phyloP scores from a whole-genome alignment of 129 eudicot genomes.

The Heracleum sosnowskyi region DNA sequence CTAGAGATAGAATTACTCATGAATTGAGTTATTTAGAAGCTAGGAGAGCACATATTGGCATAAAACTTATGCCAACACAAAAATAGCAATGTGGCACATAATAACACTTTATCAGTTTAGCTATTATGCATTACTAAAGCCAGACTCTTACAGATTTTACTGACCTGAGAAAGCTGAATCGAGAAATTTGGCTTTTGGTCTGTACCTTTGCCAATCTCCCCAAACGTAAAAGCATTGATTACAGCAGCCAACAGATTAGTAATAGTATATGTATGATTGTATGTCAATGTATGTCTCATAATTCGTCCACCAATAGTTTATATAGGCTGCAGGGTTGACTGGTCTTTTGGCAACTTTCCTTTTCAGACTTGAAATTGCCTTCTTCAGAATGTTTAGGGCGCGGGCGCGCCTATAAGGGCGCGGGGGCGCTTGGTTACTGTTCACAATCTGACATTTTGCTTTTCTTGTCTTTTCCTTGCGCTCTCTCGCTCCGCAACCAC shows the following conservation, averaged over 20 bases:
- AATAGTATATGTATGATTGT: no score
- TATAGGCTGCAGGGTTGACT: no score
- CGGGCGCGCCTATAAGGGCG: no score
- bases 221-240: slow-evolving; percentile 71
- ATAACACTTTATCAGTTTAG: neutral
- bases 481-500: no score
- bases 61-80: neutral
- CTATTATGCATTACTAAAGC: neutral
- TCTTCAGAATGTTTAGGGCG: no score
- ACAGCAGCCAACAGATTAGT: slow-evolving; percentile 83
- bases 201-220: slow-evolving; percentile 59
- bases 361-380: no score
- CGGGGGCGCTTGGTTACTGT: no score
- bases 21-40: neutral
- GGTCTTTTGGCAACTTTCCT: no score
- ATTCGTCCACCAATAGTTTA: no score
- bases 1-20: neutral
- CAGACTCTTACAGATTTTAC: neutral
- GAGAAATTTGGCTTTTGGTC: slow-evolving; percentile 52
- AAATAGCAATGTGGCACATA: neutral
- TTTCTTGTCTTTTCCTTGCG: no score
- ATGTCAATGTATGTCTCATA: no score
- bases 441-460: no score
- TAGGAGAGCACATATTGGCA: neutral
- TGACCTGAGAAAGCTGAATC: slow-evolving; percentile 71